Base-by-base conservation (phyloP, 768 basidiomycete genomes). In the Chiua virens region DNA sequence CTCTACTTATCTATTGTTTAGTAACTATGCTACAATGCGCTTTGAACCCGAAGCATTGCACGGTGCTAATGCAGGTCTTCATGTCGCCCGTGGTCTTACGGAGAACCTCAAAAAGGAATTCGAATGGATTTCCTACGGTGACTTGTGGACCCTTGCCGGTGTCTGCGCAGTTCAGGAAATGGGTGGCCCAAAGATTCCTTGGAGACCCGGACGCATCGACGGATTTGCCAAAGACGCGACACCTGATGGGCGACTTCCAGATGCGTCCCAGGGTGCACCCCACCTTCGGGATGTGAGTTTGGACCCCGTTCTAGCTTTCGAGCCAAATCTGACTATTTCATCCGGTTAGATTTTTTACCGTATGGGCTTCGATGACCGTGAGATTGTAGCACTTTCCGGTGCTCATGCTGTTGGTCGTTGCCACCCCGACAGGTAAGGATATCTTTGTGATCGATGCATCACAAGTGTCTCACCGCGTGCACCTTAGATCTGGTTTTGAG, bases 11-110 rank as follows among this genome's bases (percentile, higher is more conserved):
- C 53, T 21, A 37, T 41, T 57, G 18, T 22, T n/a, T 25, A 88
- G 91, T 78, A 98, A 99, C 80, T 94, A 92, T 58, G 96, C 97
- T 3, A 98, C 96, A 21, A 99, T 99, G 96, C 89, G 96, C 49
- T 99, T 98, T 72, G 81, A 84, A 47, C 90, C 96, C 36, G 96
- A 98, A 68, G 66, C 93, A 11, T 66, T 78, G 25, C 93, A 98
- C 65, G 82, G 75, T 32, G 93, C 92, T 44, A 96, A 96, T 71
- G 82, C 82, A 23, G 93, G 93, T 23, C 77, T 96, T 48, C 71
- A 87, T 53, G 66, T 92, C 48, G 95, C 92, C 36, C 89, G 96
- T 50, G 77, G 69, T 6, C 69, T 90, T 52, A 86, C 98, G 82
- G 90, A 97, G 65, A 79, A 87, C 50, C 70, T 98, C 65, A 95